A percentile compares a stretch with the other conserved stretches of the same genome.
These are phyloP conservation scores for Penicillium canariense DNA, from an alignment of 495 filamentous ascomycete species.

Conservation along the genomic window DNA sequence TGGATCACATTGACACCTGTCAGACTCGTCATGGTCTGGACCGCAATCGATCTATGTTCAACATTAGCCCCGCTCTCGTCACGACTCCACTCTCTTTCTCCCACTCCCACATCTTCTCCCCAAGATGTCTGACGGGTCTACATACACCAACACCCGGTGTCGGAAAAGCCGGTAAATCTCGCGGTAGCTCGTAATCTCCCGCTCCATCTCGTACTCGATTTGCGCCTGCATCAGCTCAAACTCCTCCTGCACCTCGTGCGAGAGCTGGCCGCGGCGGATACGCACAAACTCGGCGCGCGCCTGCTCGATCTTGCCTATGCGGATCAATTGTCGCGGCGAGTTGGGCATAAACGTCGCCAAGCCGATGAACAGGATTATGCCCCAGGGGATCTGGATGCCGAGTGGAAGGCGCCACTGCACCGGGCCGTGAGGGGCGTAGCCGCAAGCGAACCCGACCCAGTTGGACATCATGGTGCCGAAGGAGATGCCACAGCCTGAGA, in stretches of 20 bases:
- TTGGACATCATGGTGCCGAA: slow-evolving; percentile 59
- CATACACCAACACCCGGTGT: slow-evolving; percentile 49
- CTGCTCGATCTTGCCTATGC: slow-evolving; percentile 49
- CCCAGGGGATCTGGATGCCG: slow-evolving; percentile 59
- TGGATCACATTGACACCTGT: slow-evolving; percentile 58
- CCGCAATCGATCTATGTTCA: slow-evolving; percentile 46
- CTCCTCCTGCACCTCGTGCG: slow-evolving; percentile 51
- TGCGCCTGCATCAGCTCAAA: slow-evolving; percentile 55
- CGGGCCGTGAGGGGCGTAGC: slow-evolving; percentile 52
- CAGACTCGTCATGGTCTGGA: slow-evolving; percentile 58
- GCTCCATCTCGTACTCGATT: slow-evolving; percentile 60
- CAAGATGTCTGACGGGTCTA: neutral
- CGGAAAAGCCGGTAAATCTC: slow-evolving; percentile 54
- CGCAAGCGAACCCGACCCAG: slow-evolving; percentile 58
- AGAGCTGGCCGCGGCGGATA: slow-evolving; percentile 48
- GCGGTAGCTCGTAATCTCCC: slow-evolving; percentile 50
- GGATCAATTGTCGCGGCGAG: slow-evolving; percentile 55
- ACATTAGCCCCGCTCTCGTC: neutral
- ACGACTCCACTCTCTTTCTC: neutral
- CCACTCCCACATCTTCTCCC: neutral
- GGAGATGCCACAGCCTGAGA: slow-evolving; percentile 56
- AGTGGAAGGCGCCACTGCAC: slow-evolving; percentile 58
- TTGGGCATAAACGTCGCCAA: slow-evolving; percentile 58
- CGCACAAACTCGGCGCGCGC: slow-evolving; percentile 49
- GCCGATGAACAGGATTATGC: slow-evolving; percentile 55